phyloP scores from a whole-genome alignment of 805 yeast genomes.

The Ogataea sp. region DNA sequence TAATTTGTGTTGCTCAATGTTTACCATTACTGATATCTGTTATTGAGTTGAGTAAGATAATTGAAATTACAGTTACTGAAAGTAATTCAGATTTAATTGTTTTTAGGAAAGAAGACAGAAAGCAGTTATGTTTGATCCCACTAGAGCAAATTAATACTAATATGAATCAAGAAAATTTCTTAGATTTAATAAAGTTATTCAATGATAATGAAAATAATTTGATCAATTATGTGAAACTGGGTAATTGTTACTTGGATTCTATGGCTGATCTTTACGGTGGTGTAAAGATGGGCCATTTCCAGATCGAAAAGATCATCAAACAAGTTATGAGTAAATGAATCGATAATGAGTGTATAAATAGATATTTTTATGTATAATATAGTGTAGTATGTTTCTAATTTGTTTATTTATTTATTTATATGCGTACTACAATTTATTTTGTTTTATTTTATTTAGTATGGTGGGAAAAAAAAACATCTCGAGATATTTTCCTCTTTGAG shows the following conservation, averaged over 20 bases:
- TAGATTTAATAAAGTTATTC: not conserved
- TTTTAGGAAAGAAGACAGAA: too few relatives aligned
- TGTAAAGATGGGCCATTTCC: slow-evolving; percentile 11
- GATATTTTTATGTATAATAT: not conserved
- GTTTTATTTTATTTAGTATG: too few relatives aligned
- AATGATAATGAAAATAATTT: not conserved
- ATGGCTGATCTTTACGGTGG: slow-evolving; percentile 13
- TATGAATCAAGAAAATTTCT: not conserved
- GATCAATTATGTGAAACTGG: slow-evolving; percentile 4
- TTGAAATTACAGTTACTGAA: slow-evolving; percentile 1
- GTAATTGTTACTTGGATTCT: slow-evolving; percentile 9
- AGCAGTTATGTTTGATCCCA: too few relatives aligned
- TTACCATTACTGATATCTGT: slow-evolving; percentile 26
- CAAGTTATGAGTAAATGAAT: slow-evolving; percentile 2
- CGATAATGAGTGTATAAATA: not conserved
- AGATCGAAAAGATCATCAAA: slow-evolving; percentile 14
- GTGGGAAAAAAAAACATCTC: too few relatives aligned
- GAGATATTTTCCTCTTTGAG: too few relatives aligned
- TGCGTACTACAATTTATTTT: too few relatives aligned
- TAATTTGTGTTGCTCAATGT: slow-evolving; percentile 20
- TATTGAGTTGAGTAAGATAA: slow-evolving; percentile 14
- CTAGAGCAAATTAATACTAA: too few relatives aligned
- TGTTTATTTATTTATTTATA: too few relatives aligned
- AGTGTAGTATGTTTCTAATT: not conserved
- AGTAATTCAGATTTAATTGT: not conserved